phyloP scores from a whole-genome alignment of 1,284 basidiomycete genomes.

The Trichosporon sp. region DNA sequence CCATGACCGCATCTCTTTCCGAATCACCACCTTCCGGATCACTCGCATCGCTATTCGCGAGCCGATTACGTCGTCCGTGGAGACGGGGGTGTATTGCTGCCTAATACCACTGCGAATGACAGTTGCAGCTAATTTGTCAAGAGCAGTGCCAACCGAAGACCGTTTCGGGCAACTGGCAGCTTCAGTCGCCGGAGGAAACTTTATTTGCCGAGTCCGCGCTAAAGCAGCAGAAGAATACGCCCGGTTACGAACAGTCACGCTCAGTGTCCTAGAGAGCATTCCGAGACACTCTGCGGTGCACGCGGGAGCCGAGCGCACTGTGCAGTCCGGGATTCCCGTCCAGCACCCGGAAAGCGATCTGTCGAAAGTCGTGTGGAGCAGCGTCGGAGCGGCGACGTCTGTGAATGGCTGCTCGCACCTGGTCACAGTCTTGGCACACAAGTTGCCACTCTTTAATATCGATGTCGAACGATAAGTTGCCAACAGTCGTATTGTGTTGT shows the following conservation, averaged over 20 bases:
- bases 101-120: background rate
- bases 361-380: background rate
- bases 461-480: background rate
- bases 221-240: background rate
- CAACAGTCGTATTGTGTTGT: background rate
- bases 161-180: background rate
- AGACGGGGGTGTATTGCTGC: background rate
- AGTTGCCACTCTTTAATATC: background rate
- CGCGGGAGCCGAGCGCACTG: background rate
- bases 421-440: background rate
- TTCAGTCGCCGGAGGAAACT: constrained; percentile 9
- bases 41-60: background rate
- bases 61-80: background rate
- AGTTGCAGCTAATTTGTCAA: background rate
- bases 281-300: constrained; percentile 3
- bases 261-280: background rate
- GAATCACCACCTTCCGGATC: background rate
- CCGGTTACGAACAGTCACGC: background rate
- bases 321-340: background rate
- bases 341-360: background rate
- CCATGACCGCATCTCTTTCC: background rate
- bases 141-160: background rate
- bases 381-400: background rate
- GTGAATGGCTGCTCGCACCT: background rate
- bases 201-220: background rate